A percentile compares a stretch with the other conserved stretches of the same genome.
Conservation (phyloP, 768 basidiomycete species). For the Rossbeevera mucosa region DNA sequence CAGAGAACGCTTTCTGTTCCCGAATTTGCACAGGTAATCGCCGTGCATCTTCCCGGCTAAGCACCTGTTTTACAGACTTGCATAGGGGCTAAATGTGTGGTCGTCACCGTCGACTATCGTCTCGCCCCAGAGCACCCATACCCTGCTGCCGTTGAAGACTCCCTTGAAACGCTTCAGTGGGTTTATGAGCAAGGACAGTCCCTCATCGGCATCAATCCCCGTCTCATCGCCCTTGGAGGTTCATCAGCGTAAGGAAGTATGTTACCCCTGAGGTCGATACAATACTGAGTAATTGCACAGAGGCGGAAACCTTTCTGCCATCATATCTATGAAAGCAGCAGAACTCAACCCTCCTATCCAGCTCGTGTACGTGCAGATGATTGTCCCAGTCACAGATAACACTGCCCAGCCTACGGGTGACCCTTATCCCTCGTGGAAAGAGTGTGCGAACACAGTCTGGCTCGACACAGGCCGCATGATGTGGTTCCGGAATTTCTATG, state of each 20-base stretch:
- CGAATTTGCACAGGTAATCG: slow-evolving; percentile 25
- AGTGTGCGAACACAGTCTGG: slow-evolving; percentile 59
- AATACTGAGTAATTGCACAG: slow-evolving; percentile 32
- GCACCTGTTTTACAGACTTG: background rate
- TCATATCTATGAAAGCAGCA: slow-evolving; percentile 62
- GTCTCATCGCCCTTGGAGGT: slow-evolving; percentile 63
- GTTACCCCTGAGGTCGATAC: background rate
- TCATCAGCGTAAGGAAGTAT: slow-evolving; percentile 52
- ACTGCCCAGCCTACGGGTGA: slow-evolving; percentile 44
- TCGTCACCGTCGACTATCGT: slow-evolving; percentile 31
- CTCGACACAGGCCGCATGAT: slow-evolving; percentile 60
- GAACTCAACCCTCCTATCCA: slow-evolving; percentile 46
- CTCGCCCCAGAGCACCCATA: slow-evolving; percentile 34
- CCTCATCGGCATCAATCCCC: slow-evolving; percentile 45
- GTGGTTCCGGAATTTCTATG: slow-evolving; percentile 70
- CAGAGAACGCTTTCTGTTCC: slow-evolving; percentile 55
- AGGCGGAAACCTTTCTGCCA: slow-evolving; percentile 68
- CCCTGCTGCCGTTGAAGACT: slow-evolving; percentile 32
- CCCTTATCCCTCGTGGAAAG: slow-evolving; percentile 49
- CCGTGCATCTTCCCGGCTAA: background rate
- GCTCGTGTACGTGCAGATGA: slow-evolving; percentile 57
- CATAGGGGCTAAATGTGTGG: slow-evolving; percentile 31
- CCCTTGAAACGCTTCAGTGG: slow-evolving; percentile 35
- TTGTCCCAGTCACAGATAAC: slow-evolving; percentile 76
- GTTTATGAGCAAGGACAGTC: slow-evolving; percentile 38